Evolutionary conservation across 768 basidiomycete genomes (phyloP), one percentile per base, ranked within the genome.

Genomic region (Tulasnella sp.): DNA sequence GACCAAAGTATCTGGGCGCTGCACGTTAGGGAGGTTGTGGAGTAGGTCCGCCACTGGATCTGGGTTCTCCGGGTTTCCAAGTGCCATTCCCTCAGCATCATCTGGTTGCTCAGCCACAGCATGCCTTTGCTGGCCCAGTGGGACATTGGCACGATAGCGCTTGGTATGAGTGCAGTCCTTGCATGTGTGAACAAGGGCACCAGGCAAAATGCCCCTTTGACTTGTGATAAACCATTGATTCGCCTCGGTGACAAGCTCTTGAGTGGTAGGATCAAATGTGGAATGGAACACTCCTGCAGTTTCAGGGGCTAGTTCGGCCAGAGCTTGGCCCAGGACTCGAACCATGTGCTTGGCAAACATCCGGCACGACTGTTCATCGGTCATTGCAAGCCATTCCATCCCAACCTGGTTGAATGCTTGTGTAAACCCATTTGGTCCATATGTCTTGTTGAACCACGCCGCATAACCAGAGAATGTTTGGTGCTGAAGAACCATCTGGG

Each of bases 391-490:
- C 23, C 32, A 15, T 2, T 35, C n/a, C 20, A 3, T n/a, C 15
- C 32, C 71, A 18, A 7, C 39, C 35, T 23, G 71, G 44, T 3
- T 72, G 71, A 37, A 10, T n/a, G 1, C 4, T 20, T 40, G 37
- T 18, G 26, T 3, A 37, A 72, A 72, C 2, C 71, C 71, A 39
- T 72, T 10, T 2, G 20, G 39, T 1, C 55, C 55, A 18, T 71
- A 7, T n/a, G 70, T 32, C 29, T 74, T 79, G 70, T 84, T 84
- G 16, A 84, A 35, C 79, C 80, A 83, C 0, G 81, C 76, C 2
- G 84, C 80, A 78, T 83, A 84, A 72, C 83, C 83, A 0, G 83
- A 82, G 82, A 83, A 84, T 29, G 81, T 77, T 40, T 82, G 82
- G 70, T 82, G 82, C 0, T 81, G 73, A 5, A 81, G 73, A 32